Evolutionary conservation across 306 rosid genomes (phyloP), one percentile per base, ranked within the genome.

Genomic region (Luffa aegyptiaca): DNA sequence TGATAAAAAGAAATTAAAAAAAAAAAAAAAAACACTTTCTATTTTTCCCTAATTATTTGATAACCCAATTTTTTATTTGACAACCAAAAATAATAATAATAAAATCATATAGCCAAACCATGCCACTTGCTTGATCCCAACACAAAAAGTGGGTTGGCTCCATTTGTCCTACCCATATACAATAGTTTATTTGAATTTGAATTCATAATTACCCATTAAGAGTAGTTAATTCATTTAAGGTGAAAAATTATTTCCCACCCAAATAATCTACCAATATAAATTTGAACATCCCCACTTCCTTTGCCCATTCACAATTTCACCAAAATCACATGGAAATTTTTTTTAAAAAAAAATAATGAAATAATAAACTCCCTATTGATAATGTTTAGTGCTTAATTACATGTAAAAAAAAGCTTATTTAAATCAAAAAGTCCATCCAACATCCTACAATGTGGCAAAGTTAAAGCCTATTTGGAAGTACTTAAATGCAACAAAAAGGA

Each of bases 371-470:
- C 51, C 56, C 10, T 31, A 5, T 26, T 20, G 10, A 72, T 72
- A 72, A 26, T 20, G 58, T 72, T 72, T 26, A 72, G 77, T 72
- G 59, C 57, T 26, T 72, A 72, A 46, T 72, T 72, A 72, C 57
- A 48, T 72, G 76, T 21, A 71, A 46, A 12, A 35, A 13, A 35
- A 70, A 68, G 37, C 39, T 20, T 45, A 26, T 1, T 26, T 71
- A 42, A 69, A 20, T 21, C 0, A 21, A 48, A 72, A 72, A 45
- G 20, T 12, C 0, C 76, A 72, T 26, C 77, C 77, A 72, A 46
- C 77, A 46, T 6, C 58, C 58, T 5, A 46, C 46, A 46, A 45
- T 8, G 75, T 41, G 53, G 9, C 75, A 69, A 69, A 41, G 53
- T 12, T 41, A n/a, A 39, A 10, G 39, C 77, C 58, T 12, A 26